A percentile compares a stretch with the other conserved stretches of the same genome.
These are phyloP conservation scores for Penicillium sp. DNA, from an alignment of 2,329 filamentous ascomycete species.

Conservation along the genomic window DNA sequence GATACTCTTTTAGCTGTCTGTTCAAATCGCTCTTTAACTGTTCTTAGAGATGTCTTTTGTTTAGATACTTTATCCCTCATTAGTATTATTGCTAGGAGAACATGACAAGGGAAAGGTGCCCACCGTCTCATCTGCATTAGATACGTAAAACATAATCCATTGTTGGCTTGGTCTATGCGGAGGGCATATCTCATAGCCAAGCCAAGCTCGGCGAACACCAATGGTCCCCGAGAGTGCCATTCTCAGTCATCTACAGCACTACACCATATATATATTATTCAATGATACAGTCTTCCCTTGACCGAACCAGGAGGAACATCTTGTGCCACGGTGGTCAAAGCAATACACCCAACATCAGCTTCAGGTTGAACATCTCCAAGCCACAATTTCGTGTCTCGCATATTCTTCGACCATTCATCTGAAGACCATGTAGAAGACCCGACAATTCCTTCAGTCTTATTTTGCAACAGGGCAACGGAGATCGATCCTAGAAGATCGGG, in stretches of 20 bases:
- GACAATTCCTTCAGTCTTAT: neutral
- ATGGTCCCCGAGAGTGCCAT: neutral
- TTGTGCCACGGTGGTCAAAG: neutral
- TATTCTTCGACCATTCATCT: neutral
- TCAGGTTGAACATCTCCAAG: neutral
- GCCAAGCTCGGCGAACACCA: neutral
- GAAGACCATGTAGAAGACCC: neutral
- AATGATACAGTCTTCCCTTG: neutral
- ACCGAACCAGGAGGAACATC: neutral
- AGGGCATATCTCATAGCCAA: neutral
- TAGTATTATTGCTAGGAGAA: no score
- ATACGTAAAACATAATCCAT: no score
- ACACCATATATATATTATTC: neutral
- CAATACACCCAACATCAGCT: neutral
- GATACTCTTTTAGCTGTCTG: no score
- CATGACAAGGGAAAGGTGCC: no score
- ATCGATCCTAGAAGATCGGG: neutral
- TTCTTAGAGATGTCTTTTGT: no score
- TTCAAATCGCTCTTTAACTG: no score
- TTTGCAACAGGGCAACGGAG: neutral
- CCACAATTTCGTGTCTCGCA: neutral
- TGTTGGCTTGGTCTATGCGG: neutral
- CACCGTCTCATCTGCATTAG: no score
- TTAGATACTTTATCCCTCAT: no score
- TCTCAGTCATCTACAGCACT: neutral